A percentile compares a stretch with the other conserved stretches of the same genome.
Conservation (phyloP, 106 monocot genomes). For the Hemerocallis citrina region DNA sequence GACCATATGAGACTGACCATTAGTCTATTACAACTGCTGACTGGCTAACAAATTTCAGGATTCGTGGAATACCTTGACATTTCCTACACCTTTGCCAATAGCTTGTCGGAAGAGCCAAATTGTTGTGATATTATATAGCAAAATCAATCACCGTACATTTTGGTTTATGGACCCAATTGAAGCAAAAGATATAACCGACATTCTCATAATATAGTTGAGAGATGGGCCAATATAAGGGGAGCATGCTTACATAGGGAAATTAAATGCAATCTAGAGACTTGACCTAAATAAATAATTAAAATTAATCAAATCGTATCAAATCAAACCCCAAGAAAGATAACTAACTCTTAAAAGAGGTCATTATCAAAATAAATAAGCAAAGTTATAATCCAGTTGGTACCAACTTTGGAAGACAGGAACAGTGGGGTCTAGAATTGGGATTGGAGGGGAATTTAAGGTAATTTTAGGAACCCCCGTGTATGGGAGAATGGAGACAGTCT, state of each 20-base stretch:
- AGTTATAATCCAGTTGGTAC: too few relatives aligned
- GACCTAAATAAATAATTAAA: background rate
- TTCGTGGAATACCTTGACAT: too few relatives aligned
- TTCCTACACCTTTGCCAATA: too few relatives aligned
- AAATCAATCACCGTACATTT: background rate
- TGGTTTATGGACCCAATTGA: background rate
- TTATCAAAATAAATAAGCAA: background rate
- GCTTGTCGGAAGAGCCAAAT: background rate
- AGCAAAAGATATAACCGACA: background rate
- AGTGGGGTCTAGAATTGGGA: background rate
- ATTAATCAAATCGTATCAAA: background rate
- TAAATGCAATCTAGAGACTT: background rate
- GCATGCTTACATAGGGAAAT: slow-evolving; percentile 5
- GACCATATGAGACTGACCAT: too few relatives aligned
- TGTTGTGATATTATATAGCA: background rate
- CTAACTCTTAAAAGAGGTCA: background rate
- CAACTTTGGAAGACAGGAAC: too few relatives aligned
- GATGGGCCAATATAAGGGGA: background rate
- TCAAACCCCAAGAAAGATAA: background rate
- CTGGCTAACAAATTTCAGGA: too few relatives aligned
- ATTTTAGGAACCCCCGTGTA: background rate
- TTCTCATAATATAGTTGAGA: background rate
- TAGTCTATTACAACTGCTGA: too few relatives aligned
- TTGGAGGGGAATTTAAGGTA: background rate
- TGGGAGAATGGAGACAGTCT: background rate